Base-by-base conservation (phyloP, 441 rosid genomes). In the Metrosideros polymorpha region DNA sequence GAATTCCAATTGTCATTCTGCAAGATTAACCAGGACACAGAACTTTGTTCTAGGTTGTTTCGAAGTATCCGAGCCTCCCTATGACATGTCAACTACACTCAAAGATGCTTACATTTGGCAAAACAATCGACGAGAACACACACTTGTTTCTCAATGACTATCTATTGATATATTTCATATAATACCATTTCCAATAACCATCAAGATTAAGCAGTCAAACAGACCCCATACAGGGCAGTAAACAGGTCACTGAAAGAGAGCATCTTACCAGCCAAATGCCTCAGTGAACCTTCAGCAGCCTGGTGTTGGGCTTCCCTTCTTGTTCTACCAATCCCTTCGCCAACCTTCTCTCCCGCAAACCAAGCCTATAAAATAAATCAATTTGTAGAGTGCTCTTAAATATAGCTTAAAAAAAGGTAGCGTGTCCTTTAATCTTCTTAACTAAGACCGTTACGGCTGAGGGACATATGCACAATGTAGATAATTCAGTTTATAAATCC, bases 221-320 rank as follows among this genome's bases (percentile, higher is more conserved):
- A n/a, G 82, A 49, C 43, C 55, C 19, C 82, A 51, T 47, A 88
- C 83, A 56, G 82, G 56, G 54, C 57, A 71, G 84, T 29, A 85
- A 82, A 57, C 61, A 55, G 47, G 47, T 85, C 19, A 39, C 39
- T 29, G 83, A 56, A 84, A 54, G 35, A 89, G 77, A 75, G 88
- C 5, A 87, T 88, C 94, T 91, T 89, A 98, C 99, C 88, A 79
- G 99, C 98, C 87, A 97, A 93, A 82, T 91, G 89, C 88, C 94
- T 93, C 43, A 98, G 87, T 85, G 97, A 97, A 92, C 79, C 91
- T 89, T 94, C 98, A 75, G 99, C 97, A 35, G 99, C 99, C 88
- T 91, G 94, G 53, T 85, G 90, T 87, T 92, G 96, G 54, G 99
- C 99, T 93, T 97, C 98, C 91, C 96, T 92, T 92, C 98, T 97